Percentiles rank a stretch among this genome's conserved stretches.
phyloP scores from a whole-genome alignment of 2,329 filamentous ascomycete genomes.

The Colletotrichum brevisporum region DNA sequence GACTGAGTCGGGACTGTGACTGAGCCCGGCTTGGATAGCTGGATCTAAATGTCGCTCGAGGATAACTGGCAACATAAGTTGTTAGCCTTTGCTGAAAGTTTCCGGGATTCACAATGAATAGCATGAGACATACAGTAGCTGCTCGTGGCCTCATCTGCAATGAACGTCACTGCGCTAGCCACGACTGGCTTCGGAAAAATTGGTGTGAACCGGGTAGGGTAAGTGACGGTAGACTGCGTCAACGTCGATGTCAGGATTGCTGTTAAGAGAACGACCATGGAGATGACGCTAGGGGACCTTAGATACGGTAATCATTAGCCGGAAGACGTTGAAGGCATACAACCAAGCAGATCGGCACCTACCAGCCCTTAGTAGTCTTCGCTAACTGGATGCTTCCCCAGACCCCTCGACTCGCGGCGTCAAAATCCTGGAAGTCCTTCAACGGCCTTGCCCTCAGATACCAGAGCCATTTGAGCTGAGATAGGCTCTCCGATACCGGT shows the following conservation, averaged over 20 bases:
- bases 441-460: slow-evolving; percentile 39
- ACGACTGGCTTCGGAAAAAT: too few species aligned
- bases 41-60: background rate
- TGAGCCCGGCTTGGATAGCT: background rate
- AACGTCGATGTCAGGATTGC: too few species aligned
- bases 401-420: slow-evolving; percentile 42
- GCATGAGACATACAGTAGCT: too few species aligned
- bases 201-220: too few species aligned
- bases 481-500: slow-evolving; percentile 44
- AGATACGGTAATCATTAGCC: too few species aligned
- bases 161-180: too few species aligned
- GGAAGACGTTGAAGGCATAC: background rate
- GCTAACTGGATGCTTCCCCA: slow-evolving; percentile 37
- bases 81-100: background rate
- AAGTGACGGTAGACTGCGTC: too few species aligned
- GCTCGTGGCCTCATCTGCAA: too few species aligned
- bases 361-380: slow-evolving; percentile 23
- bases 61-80: background rate
- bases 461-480: slow-evolving; percentile 45
- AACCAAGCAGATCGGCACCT: background rate
- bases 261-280: too few species aligned
- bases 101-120: too few species aligned
- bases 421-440: slow-evolving; percentile 44
- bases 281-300: too few species aligned
- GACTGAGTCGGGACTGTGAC: background rate